Conservation (phyloP, 2,329 filamentous ascomycete species). For the Pseudogymnoascus sp. region DNA sequence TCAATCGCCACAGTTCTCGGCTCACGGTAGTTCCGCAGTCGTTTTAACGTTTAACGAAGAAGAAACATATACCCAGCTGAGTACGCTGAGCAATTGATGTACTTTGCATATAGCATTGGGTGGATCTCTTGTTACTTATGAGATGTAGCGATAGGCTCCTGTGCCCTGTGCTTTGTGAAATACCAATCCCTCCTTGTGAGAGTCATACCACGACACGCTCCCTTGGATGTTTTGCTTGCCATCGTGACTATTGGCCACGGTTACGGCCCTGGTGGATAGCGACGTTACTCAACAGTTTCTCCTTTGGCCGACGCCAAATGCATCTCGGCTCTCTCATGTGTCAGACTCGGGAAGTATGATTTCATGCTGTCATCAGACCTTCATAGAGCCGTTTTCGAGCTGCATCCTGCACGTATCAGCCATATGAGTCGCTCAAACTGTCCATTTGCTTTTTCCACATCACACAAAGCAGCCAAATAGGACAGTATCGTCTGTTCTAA, state of each 20-base stretch:
- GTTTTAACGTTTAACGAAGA: slow-evolving; percentile 7
- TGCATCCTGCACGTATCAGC: not conserved
- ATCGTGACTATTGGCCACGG: not conserved
- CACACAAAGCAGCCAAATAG: not conserved
- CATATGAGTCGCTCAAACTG: not conserved
- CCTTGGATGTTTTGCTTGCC: not conserved
- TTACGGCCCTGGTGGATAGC: not conserved
- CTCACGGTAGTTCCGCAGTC: slow-evolving; percentile 6
- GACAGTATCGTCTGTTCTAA: not conserved
- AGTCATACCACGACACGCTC: not conserved
- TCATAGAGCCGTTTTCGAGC: not conserved
- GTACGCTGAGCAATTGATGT: slow-evolving; percentile 2
- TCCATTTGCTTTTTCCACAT: not conserved
- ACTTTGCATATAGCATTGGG: not conserved
- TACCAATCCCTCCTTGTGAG: not conserved
- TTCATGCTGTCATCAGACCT: not conserved
- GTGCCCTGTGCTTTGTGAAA: not conserved
- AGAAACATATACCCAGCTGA: slow-evolving; percentile 2
- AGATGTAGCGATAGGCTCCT: not conserved
- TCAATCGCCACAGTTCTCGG: not conserved
- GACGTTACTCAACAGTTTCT: not conserved
- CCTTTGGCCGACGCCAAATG: not conserved
- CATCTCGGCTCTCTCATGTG: not conserved
- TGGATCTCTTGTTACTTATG: not conserved
- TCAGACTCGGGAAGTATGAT: not conserved